Evolutionary conservation across 228 moss, liverwort and hornwort species (phyloP), one percentile per base, ranked within the genome.

Genomic region (Sphagnum magellanicum): DNA sequence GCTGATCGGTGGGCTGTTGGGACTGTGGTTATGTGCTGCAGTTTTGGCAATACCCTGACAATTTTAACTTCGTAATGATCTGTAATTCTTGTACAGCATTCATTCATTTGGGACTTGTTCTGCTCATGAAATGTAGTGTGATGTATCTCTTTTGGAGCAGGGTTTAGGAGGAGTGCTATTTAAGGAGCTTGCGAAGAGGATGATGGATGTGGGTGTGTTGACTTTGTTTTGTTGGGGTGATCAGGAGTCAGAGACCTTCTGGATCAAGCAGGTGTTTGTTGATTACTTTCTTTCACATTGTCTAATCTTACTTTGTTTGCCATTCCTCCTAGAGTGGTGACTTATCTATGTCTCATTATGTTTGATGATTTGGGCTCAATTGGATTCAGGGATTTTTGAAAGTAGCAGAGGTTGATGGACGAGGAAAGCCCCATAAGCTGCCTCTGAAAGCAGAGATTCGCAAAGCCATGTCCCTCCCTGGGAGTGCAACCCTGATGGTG

Each of bases 191-290:
- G 81, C 80, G 71, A 87, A 73, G 74, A 78, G 95, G 68, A 49
- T 96, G 73, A 16, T 67, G 68, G 83, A 88, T 70, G 90, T 96
- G 15, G 95, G 95, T 69, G 84, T 88, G 48, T 55, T 81, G 49
- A 87, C 95, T 32, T 78, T 89, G 64, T 92, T 81, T 66, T 91
- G 92, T 66, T 96, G 92, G 92, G 92, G 91, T 5, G 95, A 96
- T 69, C 75, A 77, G 78, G 91, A 91, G 66, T 96, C 95, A 8
- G 88, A 89, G 65, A 61, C 68, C 6, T 96, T 96, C 67, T 96
- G 95, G 95, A 83, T 79, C 8, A 96, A 91, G 48, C 84, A 84
- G 81, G 88, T 78, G 55, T 10, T 57, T 8, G 50, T 11, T 16
- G 14, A n/a, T 47, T 58, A 5, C 48, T 58, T 68, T 12, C 16